Conservation (phyloP, 352 stramenopile genomes). For the Pythium insidiosum region DNA sequence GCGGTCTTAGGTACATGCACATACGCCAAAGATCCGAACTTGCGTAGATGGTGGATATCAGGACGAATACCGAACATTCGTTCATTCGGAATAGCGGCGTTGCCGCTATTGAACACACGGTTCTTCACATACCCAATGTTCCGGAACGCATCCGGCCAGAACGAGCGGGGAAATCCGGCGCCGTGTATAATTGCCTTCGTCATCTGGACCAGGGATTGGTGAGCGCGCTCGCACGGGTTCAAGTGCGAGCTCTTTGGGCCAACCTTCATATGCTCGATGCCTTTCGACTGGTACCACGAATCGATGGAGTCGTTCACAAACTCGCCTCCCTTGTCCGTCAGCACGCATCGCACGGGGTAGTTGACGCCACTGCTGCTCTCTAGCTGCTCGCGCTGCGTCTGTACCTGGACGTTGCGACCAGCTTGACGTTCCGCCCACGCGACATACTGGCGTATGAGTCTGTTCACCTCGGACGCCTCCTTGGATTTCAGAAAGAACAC, state of each 20-base stretch:
- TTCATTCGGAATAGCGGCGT: neutral
- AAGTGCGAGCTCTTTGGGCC: conserved; percentile 7
- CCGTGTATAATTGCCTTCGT: neutral
- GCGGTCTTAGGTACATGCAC: too few species aligned
- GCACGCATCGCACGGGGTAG: neutral
- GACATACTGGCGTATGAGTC: too few species aligned
- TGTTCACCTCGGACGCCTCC: too few species aligned
- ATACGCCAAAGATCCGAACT: neutral
- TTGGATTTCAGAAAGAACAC: too few species aligned
- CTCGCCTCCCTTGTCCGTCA: conserved; percentile 2
- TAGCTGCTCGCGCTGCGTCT: neutral
- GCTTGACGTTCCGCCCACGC: neutral
- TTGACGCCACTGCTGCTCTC: neutral
- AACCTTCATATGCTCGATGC: conserved; percentile 6
- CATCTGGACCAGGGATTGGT: conserved; percentile 1
- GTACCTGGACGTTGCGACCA: neutral
- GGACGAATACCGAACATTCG: conserved; percentile 3
- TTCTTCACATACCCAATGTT: conserved; percentile 4
- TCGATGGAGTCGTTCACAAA: conserved; percentile 3
- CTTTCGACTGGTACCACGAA: neutral
- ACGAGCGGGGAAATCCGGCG: neutral
- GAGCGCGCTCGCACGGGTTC: conserved; percentile 5
- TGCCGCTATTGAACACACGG: neutral
- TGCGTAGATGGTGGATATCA: neutral
- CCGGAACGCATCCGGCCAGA: conserved; percentile 1